Evolutionary conservation across 768 basidiomycete genomes (phyloP), one percentile per base, ranked within the genome.

Genomic region (Mycena rosella): DNA sequence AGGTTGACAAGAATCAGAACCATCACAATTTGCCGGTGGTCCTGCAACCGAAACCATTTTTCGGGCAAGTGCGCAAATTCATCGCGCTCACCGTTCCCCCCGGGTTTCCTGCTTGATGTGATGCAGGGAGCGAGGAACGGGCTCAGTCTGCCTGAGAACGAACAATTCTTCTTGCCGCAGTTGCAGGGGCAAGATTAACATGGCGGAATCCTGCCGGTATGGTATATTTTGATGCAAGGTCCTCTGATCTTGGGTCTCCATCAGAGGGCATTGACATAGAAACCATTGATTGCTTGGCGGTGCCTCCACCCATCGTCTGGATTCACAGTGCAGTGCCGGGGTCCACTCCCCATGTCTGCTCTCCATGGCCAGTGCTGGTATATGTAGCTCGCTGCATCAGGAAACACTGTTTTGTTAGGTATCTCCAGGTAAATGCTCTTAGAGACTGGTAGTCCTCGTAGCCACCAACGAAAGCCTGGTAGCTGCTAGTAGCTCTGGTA

Each of bases 21-120:
- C 27, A 14, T 36, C 14, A 11, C 4, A 51, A 61, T 22, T 22
- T 61, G 20, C 60, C 60, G 5, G 60, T 61, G 10, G 24, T 20
- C 18, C 49, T 61, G 17, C 8, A 61, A 42, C 47, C 13, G 18
- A 49, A 51, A 24, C 22, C 45, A 4, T 60, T 60, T 40, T 60
- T 51, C 29, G 59, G 59, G 14, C 59, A 60, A 51, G 59, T 60
- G 3, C 59, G 48, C 2, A 60, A 60, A 40, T 60, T 60, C 26
- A 51, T 60, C 22, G 60, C n/a, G 7, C 22, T 51, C 15, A 36
- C 49, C 3, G 15, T 52, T 6, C 34, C 48, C 18, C 34, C 60
- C 26, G n/a, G 51, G 20, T 60, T 60, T 30, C 60, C 60, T 5
- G 47, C 60, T 20, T 48, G 60, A 49, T 36, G 60, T 7, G 60